Base-by-base conservation (phyloP, 2,329 filamentous ascomycete genomes). In the Penicillium occitanis region DNA sequence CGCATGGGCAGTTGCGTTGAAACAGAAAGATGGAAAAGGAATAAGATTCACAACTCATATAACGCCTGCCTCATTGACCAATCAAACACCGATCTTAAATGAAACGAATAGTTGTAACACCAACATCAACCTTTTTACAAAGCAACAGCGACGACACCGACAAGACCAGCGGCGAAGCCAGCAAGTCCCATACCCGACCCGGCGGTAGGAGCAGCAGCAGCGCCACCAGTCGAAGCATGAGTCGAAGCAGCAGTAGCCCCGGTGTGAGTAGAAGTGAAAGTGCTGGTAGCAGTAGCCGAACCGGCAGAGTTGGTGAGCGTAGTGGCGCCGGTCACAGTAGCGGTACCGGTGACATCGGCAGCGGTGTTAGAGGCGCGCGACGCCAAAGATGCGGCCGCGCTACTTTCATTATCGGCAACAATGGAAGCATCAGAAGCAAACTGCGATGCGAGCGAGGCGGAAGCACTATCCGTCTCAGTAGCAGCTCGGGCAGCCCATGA, bases 101-200 rank as follows among this genome's bases (percentile, higher is more conserved):
- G 33, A 60, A 60, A 4, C 1, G 2, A n/a, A 11, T 5, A 40
- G n/a, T 30, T 30, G 6, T 13, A 40, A 58, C n/a, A 22, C 19
- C 30, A 19, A 28, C 35, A 33, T 7, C 5, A 33, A 5, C 3
- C 25, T 42, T 25, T n/a, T 63, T 63, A 66, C 51, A 66, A 51
- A 48, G 66, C 66, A 40, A 67, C 61, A 48, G 66, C 66, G 35
- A 64, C 57, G n/a, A 44, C 62, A 50, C 66, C 66, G 25, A 65
- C 28, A 8, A 67, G 57, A 62, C 66, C 66, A 11, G 62, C 66
- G 10, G 62, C 66, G 17, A 67, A 33, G 17, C 61, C 66, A 50
- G 66, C 66, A 28, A 67, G 61, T 17, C 61, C 65, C 37, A 64
- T 61, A 51, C 65, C 62, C 28, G 65, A 55, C 5, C 48, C 61